Conservation (phyloP, 306 rosid genomes). For the Cyamopsis tetragonoloba region DNA sequence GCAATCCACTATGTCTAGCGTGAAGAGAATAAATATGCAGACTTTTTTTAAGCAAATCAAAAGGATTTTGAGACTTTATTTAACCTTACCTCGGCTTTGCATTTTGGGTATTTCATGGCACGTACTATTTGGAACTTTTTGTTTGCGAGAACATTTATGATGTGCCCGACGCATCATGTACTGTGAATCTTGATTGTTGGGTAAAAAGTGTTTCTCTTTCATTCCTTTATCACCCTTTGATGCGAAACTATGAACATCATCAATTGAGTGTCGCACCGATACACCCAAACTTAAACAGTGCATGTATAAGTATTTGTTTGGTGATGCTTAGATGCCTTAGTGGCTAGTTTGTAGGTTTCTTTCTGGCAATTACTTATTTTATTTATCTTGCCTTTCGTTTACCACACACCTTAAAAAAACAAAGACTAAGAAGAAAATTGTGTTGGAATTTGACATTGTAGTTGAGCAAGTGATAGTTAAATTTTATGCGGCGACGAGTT, state of each 20-base stretch:
- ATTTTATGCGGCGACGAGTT: not conserved
- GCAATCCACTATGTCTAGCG: not conserved
- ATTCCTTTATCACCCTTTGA: too few species aligned
- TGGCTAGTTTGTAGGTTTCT: not conserved
- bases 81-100: too few species aligned
- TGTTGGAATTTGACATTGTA: constrained; percentile 9
- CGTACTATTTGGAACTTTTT: not conserved
- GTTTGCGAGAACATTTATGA: too few species aligned
- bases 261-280: too few species aligned
- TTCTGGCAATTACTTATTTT: not conserved
- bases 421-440: not conserved
- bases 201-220: too few species aligned
- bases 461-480: not conserved
- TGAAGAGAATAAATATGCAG: not conserved
- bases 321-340: not conserved
- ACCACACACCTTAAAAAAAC: not conserved
- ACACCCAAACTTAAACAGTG: too few species aligned
- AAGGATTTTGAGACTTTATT: too few species aligned
- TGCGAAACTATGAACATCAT: too few species aligned
- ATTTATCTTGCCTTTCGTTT: not conserved
- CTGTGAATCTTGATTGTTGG: too few species aligned
- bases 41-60: not conserved
- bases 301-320: too few species aligned
- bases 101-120: too few species aligned
- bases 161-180: too few species aligned